Evolutionary conservation across 208 protist species (phyloP).

Genomic region (Trypanosoma grayi): DNA sequence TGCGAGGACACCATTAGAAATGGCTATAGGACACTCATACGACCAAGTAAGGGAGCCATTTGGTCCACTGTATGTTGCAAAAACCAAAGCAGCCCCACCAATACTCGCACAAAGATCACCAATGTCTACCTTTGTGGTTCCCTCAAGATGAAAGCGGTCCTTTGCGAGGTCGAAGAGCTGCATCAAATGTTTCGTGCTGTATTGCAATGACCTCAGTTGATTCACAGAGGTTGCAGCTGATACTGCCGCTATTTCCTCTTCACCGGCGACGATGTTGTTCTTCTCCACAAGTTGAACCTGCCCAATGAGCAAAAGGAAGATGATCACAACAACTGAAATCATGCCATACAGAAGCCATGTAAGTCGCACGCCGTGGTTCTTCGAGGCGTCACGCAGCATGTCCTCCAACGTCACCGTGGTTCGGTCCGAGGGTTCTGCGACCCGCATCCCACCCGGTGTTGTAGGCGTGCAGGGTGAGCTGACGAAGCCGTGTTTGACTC

Average conservation of each 20-base stretch:
- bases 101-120: slow-evolving; percentile 8
- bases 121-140: background rate
- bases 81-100: slow-evolving; percentile 15
- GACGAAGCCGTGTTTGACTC: background rate
- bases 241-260: slow-evolving; percentile 33
- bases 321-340: slow-evolving; percentile 48
- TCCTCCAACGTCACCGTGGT: slow-evolving; percentile 24
- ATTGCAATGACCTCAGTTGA: slow-evolving; percentile 34
- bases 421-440: background rate
- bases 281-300: slow-evolving; percentile 58
- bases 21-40: background rate
- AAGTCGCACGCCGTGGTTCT: slow-evolving; percentile 52
- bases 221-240: slow-evolving; percentile 27
- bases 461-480: background rate
- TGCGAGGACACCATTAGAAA: background rate
- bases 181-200: slow-evolving; percentile 24
- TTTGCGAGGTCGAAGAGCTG: background rate
- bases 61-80: slow-evolving; percentile 12
- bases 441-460: background rate
- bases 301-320: slow-evolving; percentile 49
- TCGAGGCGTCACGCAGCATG: slow-evolving; percentile 54
- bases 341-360: slow-evolving; percentile 66
- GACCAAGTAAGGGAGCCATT: slow-evolving; percentile 9
- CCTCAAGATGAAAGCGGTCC: no score
- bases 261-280: slow-evolving; percentile 31